Percentiles rank a stretch among this genome's conserved stretches.
Evolutionary conservation across 2,329 filamentous ascomycete genomes (phyloP).

Genomic region (Cladosporium sp.): DNA sequence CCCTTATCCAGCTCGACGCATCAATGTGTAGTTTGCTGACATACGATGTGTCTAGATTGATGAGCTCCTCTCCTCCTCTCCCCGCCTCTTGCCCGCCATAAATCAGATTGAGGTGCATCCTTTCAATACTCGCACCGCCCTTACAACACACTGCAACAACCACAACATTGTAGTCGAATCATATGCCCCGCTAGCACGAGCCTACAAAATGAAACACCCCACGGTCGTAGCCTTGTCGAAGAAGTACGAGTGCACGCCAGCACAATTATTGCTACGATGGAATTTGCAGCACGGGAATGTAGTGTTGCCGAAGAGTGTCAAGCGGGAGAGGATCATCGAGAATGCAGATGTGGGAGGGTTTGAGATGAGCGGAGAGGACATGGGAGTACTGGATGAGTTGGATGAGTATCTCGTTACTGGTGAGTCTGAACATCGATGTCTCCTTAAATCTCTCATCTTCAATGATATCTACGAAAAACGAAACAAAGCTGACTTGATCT

Average conservation of each 20-base stretch:
- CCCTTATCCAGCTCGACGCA: not conserved
- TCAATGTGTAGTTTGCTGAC: not conserved
- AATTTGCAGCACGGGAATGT: conserved; percentile 70
- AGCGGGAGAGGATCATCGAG: conserved; percentile 57
- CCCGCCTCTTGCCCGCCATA: conserved; percentile 61
- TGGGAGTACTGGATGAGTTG: conserved; percentile 58
- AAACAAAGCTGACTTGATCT: not conserved
- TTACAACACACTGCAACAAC: conserved; percentile 61
- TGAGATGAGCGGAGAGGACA: conserved; percentile 59
- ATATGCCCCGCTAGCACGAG: conserved; percentile 73
- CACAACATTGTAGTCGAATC: conserved; percentile 70
- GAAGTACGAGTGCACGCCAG: conserved; percentile 66
- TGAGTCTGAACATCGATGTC: conserved; percentile 41
- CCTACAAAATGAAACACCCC: conserved; percentile 64
- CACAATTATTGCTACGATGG: conserved; percentile 75
- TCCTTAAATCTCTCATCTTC: not conserved
- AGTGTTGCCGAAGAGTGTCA: conserved; percentile 68
- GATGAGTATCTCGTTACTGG: conserved; percentile 73
- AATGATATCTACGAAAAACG: not conserved
- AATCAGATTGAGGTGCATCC: conserved; percentile 82
- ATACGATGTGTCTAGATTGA: conserved; percentile 50
- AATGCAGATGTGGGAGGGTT: conserved; percentile 62
- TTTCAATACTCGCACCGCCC: conserved; percentile 69
- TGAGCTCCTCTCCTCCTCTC: conserved; percentile 62
- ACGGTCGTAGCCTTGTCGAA: conserved; percentile 58